Evolutionary conservation across 495 filamentous ascomycete genomes (phyloP).

Genomic region (Neohortaea acidophila): DNA sequence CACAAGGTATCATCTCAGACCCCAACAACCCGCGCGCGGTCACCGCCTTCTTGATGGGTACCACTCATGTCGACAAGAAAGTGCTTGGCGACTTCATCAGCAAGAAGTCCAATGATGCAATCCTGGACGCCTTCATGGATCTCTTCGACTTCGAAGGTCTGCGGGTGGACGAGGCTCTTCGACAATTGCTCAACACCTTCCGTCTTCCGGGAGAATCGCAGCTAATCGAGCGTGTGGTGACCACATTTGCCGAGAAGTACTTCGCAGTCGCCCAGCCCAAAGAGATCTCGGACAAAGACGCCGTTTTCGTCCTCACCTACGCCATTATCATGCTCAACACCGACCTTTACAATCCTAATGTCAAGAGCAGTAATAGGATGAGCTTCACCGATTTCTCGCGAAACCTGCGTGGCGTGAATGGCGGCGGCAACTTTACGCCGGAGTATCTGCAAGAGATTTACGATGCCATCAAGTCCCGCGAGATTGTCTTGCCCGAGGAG

Average conservation of each 20-base stretch:
- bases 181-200: constrained; percentile 80
- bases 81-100: constrained; percentile 83
- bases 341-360: constrained; percentile 85
- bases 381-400: constrained; percentile 59
- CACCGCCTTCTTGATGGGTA: constrained; percentile 70
- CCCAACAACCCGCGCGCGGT: constrained; percentile 55
- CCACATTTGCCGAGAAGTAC: constrained; percentile 73
- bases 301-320: constrained; percentile 82
- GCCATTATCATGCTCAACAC: constrained; percentile 96
- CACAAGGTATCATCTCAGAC: constrained; percentile 69
- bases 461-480: constrained; percentile 76
- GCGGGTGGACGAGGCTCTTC: constrained; percentile 76
- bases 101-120: constrained; percentile 66
- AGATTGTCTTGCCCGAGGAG: constrained; percentile 95
- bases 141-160: constrained; percentile 75
- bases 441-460: constrained; percentile 81
- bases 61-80: constrained; percentile 75
- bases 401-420: constrained; percentile 82
- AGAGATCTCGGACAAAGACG: constrained; percentile 72
- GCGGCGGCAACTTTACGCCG: constrained; percentile 64
- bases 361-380: constrained; percentile 74
- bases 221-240: constrained; percentile 86
- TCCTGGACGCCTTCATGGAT: constrained; percentile 71
- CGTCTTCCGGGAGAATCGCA: constrained; percentile 83
- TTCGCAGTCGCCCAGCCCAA: constrained; percentile 54